Evolutionary conservation across 2,329 filamentous ascomycete species (phyloP), one percentile per base, ranked within the genome.

Genomic region (Fusarium goolgardi): DNA sequence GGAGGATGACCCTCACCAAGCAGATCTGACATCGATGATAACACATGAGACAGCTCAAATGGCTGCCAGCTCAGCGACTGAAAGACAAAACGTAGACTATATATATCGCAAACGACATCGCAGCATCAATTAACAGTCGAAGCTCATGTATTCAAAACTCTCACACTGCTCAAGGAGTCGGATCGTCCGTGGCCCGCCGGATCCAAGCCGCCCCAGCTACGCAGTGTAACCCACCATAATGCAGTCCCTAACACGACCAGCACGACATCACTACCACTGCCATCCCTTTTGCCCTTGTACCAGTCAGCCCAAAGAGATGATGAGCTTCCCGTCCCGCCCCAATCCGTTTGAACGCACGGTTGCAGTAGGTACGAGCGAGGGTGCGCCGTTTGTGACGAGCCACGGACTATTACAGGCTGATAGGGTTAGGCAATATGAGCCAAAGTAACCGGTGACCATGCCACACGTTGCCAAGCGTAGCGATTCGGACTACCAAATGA

Each of bases 381-480:
- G 20, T 51, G 47, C 45, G 51, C 34, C 35, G 20, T 51, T 27
- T 57, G 35, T 58, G 34, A 59, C 39, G 34, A 39, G 52, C 57
- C 45, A 51, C 35, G 41, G 49, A n/a, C 32, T 46, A 29, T 69
- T 56, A 41, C 61, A 55, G 31, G 41, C 53, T 63, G 37, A 49
- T 44, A 62, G 49, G 49, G 31, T 35, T 46, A 40, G 45, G 23
- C 40, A 53, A 32, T 31, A 34, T 46, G 40, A 37, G 29, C 40
- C 35, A 55, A 35, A 66, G 47, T 20, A 21, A 41, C 39, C 41
- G 39, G 44, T 63, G 54, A 65, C 56, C 63, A 71, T 52, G 45
- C 59, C 59, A 71, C 54, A 51, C 43, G 25, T 51, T 58, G 68
- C 68, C 67, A 70, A 70, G 51, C 40, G 41, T 35, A 51, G 15